These are phyloP conservation scores for Helenozyma rhizophorensis DNA, from an alignment of 805 yeast species.

Conservation along the genomic window DNA sequence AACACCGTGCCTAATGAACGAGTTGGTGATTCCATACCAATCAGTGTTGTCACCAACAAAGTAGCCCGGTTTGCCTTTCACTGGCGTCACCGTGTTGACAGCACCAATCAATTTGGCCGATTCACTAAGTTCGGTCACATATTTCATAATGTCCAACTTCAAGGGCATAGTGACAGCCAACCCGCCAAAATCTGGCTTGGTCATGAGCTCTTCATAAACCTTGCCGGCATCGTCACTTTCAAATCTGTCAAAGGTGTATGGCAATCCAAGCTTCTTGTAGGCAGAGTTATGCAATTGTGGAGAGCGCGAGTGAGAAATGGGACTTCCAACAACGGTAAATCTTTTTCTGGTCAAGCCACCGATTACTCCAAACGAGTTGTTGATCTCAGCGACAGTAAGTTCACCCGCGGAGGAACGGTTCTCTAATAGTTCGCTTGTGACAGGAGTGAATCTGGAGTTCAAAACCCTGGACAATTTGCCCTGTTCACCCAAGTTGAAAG, in stretches of 20 bases:
- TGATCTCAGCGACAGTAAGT: slow-evolving; percentile 61
- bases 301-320: slow-evolving; percentile 83
- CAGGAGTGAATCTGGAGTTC: slow-evolving; percentile 76
- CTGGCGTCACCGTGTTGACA: slow-evolving; percentile 76
- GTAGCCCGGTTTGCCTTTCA: slow-evolving; percentile 29
- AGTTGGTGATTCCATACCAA: slow-evolving; percentile 80
- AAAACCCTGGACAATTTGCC: slow-evolving; percentile 81
- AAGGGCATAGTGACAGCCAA: slow-evolving; percentile 92
- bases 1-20: slow-evolving; percentile 63
- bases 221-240: slow-evolving; percentile 63
- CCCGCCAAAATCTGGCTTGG: slow-evolving; percentile 71
- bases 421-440: slow-evolving; percentile 68
- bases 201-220: slow-evolving; percentile 50
- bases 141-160: slow-evolving; percentile 72
- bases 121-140: slow-evolving; percentile 61
- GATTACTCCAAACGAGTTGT: slow-evolving; percentile 49
- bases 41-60: slow-evolving; percentile 90
- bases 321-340: slow-evolving; percentile 75
- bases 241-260: slow-evolving; percentile 61
- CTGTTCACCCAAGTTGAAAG: slow-evolving; percentile 70
- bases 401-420: slow-evolving; percentile 79
- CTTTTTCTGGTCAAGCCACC: slow-evolving; percentile 60
- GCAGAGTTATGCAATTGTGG: slow-evolving; percentile 84
- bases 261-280: slow-evolving; percentile 70
- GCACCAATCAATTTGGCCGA: slow-evolving; percentile 88